Conservation (phyloP, 129 eudicot species). For the Kitagawia praeruptora region DNA sequence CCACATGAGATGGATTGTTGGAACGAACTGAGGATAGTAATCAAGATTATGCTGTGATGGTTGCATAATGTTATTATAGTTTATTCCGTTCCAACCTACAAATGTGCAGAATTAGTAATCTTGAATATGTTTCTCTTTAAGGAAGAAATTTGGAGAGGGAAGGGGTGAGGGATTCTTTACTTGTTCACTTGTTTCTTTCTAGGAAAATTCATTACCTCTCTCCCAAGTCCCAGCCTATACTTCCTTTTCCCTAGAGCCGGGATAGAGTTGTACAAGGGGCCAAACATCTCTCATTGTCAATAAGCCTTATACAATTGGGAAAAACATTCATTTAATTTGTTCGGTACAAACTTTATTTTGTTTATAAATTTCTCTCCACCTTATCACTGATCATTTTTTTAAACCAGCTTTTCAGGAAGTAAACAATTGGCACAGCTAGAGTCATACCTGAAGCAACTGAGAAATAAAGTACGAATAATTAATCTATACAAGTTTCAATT, state of each 20-base stretch:
- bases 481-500: background rate
- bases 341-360: background rate
- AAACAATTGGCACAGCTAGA: background rate
- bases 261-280: background rate
- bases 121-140: too few species aligned
- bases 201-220: constrained; percentile 1
- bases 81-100: background rate
- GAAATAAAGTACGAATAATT: background rate
- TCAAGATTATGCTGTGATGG: background rate
- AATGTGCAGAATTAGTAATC: background rate
- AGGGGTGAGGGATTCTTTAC: background rate
- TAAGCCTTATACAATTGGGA: background rate
- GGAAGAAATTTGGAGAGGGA: background rate
- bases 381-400: background rate
- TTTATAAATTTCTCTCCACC: background rate
- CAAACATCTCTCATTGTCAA: background rate
- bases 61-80: background rate
- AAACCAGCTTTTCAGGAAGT: background rate
- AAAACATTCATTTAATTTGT: background rate
- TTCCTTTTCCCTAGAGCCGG: background rate
- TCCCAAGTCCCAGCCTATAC: constrained; percentile 5
- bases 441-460: background rate
- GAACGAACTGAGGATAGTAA: background rate
- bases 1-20: background rate
- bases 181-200: background rate